phyloP scores from a whole-genome alignment of 169 alveolate species.

The Plasmodium coatneyi region DNA sequence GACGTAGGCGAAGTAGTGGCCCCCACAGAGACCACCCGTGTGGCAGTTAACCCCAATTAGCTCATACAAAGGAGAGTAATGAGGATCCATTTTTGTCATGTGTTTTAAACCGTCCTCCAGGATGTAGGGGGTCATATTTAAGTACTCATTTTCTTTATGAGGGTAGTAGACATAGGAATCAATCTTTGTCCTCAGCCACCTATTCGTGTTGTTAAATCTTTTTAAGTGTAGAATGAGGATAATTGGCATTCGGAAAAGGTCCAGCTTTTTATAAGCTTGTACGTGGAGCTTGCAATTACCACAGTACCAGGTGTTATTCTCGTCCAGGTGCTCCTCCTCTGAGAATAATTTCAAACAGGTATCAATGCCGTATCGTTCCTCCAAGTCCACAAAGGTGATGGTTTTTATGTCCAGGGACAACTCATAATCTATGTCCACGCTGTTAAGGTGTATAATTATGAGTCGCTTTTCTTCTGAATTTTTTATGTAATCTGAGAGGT shows the following conservation, averaged over 20 bases:
- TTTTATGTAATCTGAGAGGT: slow-evolving; percentile 46
- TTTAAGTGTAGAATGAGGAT: slow-evolving; percentile 90
- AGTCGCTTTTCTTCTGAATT: slow-evolving; percentile 53
- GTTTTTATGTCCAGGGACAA: slow-evolving; percentile 57
- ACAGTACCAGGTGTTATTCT: slow-evolving; percentile 93
- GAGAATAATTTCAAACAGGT: slow-evolving; percentile 87
- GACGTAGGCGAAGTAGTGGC: slow-evolving; percentile 85
- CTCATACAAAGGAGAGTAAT: slow-evolving; percentile 80
- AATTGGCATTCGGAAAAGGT: slow-evolving; percentile 89
- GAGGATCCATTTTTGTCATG: slow-evolving; percentile 74
- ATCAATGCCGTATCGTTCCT: slow-evolving; percentile 45
- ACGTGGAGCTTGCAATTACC: slow-evolving; percentile 90
- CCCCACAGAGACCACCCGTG: slow-evolving; percentile 85
- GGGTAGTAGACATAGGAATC: slow-evolving; percentile 72
- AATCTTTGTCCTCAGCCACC: slow-evolving; percentile 58
- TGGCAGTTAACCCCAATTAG: slow-evolving; percentile 83
- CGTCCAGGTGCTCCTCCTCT: slow-evolving; percentile 87
- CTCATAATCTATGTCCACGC: slow-evolving; percentile 12
- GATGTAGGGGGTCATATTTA: slow-evolving; percentile 76
- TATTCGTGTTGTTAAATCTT: slow-evolving; percentile 87
- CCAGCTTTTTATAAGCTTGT: slow-evolving; percentile 91
- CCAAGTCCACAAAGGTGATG: slow-evolving; percentile 43
- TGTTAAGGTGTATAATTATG: slow-evolving; percentile 45
- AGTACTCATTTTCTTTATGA: slow-evolving; percentile 71
- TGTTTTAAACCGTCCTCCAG: slow-evolving; percentile 70